Base-by-base conservation (phyloP, 106 monocot species). In the Dactylorhiza incarnata region DNA sequence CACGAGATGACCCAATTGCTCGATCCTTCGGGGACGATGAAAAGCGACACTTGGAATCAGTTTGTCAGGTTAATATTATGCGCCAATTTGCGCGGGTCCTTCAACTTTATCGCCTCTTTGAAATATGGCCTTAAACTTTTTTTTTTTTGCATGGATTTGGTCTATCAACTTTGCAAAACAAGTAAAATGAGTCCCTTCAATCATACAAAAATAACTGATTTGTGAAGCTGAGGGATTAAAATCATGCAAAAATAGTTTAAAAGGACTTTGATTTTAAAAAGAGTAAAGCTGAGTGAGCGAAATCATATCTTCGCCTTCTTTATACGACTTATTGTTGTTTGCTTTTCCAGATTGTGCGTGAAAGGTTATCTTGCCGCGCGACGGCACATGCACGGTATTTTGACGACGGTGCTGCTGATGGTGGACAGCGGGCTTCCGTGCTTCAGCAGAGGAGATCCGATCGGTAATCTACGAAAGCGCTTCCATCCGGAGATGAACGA, bases 1-100 rank as follows among this genome's bases (percentile, higher is more conserved):
- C 97, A 99, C 74, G 94, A 99, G 81, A 99, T 99, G 97, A 99
- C 97, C 78, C 97, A 99, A 75, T 81, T 99, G 58, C 91, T 99
- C 56, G 97, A 99, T 80, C 97, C 97, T 46, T 94, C 97, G 19
- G 97, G 97, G 14, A 83, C 94, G 14, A 99, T 99, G 97, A 99
- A 94, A 81, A 99, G 94, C 67, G 97, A 99, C 4, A 94, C 94
- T n/a, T 99, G 97, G 97, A 79, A 73, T 55, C 89, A 90, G 54
- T 99, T 99, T 82, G 89, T 99, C 66, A 91, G 95, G 95, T 67
- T 88, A 78, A 78, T 73, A 17, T 13, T 29, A 25, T 67, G 6
- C 2, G 0, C 59, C 6, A n/a, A 15, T 20, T 20, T 61, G 6
- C n/a, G 59, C 15, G 15, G 2, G 15, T 6, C 9, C 52, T 6